Evolutionary conservation across 2,329 filamentous ascomycete genomes (phyloP).

Genomic region (Neonectria coccinea): DNA sequence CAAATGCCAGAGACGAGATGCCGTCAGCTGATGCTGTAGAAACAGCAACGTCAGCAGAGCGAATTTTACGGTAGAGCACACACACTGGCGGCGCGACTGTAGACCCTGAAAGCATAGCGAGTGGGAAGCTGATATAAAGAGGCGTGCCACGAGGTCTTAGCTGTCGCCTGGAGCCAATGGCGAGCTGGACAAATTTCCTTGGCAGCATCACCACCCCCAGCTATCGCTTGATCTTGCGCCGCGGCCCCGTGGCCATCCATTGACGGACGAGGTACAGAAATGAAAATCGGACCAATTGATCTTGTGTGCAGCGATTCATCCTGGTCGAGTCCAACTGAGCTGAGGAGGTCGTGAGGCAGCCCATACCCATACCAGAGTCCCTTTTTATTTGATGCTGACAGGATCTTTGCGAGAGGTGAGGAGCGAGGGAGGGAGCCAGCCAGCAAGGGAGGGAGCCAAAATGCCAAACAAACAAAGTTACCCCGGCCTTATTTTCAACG

Average conservation of each 20-base stretch:
- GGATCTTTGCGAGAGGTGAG: neutral
- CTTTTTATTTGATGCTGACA: neutral
- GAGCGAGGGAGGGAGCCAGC: slow-evolving; percentile 7
- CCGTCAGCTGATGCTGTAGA: slow-evolving; percentile 25
- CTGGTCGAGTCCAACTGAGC: neutral
- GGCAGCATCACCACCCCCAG: slow-evolving; percentile 18
- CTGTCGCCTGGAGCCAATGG: slow-evolving; percentile 15
- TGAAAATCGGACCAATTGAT: neutral
- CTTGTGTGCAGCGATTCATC: neutral
- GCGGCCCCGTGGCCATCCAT: slow-evolving; percentile 11
- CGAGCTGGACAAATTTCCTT: slow-evolving; percentile 16
- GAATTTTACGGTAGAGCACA: neutral
- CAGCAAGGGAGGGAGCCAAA: slow-evolving; percentile 9
- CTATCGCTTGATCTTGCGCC: slow-evolving; percentile 12
- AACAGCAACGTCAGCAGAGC: slow-evolving; percentile 16
- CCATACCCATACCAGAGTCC: neutral
- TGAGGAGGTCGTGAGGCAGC: neutral
- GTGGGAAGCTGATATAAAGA: slow-evolving; percentile 20
- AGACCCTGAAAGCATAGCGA: slow-evolving; percentile 9
- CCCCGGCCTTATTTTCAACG: neutral
- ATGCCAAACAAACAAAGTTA: neutral
- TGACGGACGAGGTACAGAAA: neutral
- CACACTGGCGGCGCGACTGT: slow-evolving; percentile 3
- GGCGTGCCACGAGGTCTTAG: slow-evolving; percentile 9
- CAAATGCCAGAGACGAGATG: neutral